Conservation (phyloP, 352 stramenopile species). For the Globisporangium abappressorium region DNA sequence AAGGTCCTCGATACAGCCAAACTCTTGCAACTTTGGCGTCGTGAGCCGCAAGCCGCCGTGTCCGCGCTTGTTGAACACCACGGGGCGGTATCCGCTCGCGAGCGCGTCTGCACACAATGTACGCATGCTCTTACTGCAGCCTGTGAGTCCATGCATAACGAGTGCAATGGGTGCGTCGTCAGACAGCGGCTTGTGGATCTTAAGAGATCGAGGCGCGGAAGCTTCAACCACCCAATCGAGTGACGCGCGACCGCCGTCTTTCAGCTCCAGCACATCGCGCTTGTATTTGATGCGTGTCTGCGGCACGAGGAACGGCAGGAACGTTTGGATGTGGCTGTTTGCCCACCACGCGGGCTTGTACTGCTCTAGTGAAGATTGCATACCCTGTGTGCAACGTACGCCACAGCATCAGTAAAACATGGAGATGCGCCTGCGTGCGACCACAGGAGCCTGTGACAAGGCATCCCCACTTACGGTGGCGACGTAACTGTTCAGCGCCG, state of each 20-base stretch:
- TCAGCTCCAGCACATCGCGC: constrained; percentile 51
- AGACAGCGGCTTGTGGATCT: constrained; percentile 1
- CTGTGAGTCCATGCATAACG: constrained; percentile 69
- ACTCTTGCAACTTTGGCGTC: constrained; percentile 66
- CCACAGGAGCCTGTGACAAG: neutral
- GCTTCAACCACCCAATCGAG: constrained; percentile 66
- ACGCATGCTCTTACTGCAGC: constrained; percentile 60
- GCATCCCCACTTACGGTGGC: constrained; percentile 12
- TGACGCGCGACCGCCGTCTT: constrained; percentile 62
- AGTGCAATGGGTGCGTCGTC: constrained; percentile 51
- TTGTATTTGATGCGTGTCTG: constrained; percentile 52
- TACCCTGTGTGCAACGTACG: constrained; percentile 19
- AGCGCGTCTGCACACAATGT: constrained; percentile 65
- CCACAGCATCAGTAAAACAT: neutral
- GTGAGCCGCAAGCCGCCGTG: constrained; percentile 60
- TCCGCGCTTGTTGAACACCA: constrained; percentile 85
- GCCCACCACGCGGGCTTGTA: constrained; percentile 78
- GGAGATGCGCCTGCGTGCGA: neutral
- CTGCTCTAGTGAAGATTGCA: constrained; percentile 46
- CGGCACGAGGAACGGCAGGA: constrained; percentile 70
- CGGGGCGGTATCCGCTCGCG: constrained; percentile 57
- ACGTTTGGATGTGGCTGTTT: constrained; percentile 67
- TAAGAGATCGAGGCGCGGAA: constrained; percentile 15
- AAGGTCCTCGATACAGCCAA: constrained; percentile 67
- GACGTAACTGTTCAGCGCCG: constrained; percentile 68